Evolutionary conservation across 2,329 filamentous ascomycete genomes (phyloP).

Genomic region (Arthroderma sp.): DNA sequence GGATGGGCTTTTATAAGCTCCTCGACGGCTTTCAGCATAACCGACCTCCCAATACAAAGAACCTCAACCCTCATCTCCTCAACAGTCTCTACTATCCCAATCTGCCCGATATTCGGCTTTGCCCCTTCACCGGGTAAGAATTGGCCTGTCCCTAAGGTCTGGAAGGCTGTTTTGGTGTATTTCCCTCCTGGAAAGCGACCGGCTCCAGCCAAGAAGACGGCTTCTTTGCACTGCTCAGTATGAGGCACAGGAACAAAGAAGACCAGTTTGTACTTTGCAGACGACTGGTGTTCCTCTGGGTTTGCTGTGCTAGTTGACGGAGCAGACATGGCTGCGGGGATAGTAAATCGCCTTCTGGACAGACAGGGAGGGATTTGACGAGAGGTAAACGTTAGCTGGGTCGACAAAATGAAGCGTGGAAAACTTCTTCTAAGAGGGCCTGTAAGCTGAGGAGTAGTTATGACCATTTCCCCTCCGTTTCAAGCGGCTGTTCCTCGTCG

Average conservation of each 20-base stretch:
- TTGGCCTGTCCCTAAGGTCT: slow-evolving; percentile 28
- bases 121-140: slow-evolving; percentile 29
- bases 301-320: too few species aligned
- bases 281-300: too few species aligned
- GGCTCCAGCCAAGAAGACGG: slow-evolving; percentile 30
- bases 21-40: slow-evolving; percentile 28
- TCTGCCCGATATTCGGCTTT: slow-evolving; percentile 28
- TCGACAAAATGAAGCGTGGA: too few species aligned
- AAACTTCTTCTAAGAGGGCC: too few species aligned
- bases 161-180: slow-evolving; percentile 30
- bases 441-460: too few species aligned
- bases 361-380: too few species aligned
- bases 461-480: too few species aligned
- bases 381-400: too few species aligned
- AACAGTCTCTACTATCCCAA: slow-evolving; percentile 27
- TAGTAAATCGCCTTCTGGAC: too few species aligned
- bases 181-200: slow-evolving; percentile 29
- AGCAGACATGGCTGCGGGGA: too few species aligned
- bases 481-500: too few species aligned
- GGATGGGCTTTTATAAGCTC: slow-evolving; percentile 32
- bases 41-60: slow-evolving; percentile 27
- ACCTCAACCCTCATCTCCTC: slow-evolving; percentile 33
- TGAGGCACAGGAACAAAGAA: slow-evolving; percentile 31
- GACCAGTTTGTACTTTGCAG: slow-evolving; percentile 24
- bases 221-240: slow-evolving; percentile 28